Percentiles rank a stretch among this genome's conserved stretches.
Evolutionary conservation across 345 rosid genomes (phyloP).

Genomic region (Physaria fendleri): DNA sequence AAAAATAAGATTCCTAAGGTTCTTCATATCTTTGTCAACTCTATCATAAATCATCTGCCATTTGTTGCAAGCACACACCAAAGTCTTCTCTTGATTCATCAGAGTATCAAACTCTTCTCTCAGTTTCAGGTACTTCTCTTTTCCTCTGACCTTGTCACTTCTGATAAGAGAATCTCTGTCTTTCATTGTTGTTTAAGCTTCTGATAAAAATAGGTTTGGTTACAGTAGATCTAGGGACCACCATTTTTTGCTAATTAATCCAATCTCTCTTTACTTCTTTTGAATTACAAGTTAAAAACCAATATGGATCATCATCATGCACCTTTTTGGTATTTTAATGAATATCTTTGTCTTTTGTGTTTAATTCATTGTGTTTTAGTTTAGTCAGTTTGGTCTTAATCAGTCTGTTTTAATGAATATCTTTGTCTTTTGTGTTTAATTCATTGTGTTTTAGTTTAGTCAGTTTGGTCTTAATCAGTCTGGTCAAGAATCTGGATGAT

Average conservation of each 20-base stretch:
- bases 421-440: conserved; percentile 7
- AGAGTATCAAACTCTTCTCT: conserved; percentile 17
- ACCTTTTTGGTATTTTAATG: conserved; percentile 23
- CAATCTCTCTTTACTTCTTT: neutral
- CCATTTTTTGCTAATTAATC: conserved; percentile 13
- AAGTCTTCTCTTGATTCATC: conserved; percentile 18
- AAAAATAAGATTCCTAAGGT: neutral
- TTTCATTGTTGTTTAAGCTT: too few relatives aligned
- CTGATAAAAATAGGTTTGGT: conserved; percentile 7
- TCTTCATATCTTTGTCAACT: conserved; percentile 14
- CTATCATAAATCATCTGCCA: conserved; percentile 23
- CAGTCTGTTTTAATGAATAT: conserved; percentile 20
- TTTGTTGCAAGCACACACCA: conserved; percentile 18
- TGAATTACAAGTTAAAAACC: neutral
- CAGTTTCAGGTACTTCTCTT: conserved; percentile 10
- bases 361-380: neutral
- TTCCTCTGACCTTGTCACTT: conserved; percentile 12
- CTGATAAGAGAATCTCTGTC: conserved; percentile 21
- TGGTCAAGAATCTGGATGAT: conserved; percentile 12
- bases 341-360: conserved; percentile 15
- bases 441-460: neutral
- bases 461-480: too few relatives aligned
- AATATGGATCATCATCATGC: conserved; percentile 7
- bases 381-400: neutral
- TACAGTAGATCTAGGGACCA: conserved; percentile 25